Evolutionary conservation across 371 early-diverging fungal species (phyloP).

Genomic region (Mortierella sp.): DNA sequence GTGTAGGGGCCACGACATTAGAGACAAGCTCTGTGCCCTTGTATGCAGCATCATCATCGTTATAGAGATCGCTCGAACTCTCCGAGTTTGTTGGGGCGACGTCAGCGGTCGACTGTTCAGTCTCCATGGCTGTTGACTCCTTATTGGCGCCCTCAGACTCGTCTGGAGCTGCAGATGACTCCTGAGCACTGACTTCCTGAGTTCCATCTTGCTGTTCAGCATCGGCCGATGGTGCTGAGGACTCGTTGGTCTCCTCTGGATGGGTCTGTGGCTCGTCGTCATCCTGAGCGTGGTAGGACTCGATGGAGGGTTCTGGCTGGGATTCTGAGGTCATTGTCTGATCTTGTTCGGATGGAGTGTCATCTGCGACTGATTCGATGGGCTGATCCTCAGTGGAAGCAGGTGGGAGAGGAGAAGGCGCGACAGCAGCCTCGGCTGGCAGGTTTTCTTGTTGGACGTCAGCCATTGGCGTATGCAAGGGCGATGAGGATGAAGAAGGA

Average conservation of each 20-base stretch:
- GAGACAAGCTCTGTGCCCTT: slow-evolving; percentile 28
- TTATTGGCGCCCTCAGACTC: background rate
- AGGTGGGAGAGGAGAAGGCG: background rate
- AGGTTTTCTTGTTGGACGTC: no score
- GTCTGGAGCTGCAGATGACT: slow-evolving; percentile 1
- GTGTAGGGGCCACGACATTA: background rate
- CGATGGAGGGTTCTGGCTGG: no score
- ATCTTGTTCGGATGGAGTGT: no score
- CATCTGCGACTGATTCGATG: no score
- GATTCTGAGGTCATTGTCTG: no score
- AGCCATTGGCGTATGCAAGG: no score
- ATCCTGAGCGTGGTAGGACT: background rate
- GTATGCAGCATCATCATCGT: slow-evolving; percentile 24
- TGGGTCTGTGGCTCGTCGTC: slow-evolving; percentile 7
- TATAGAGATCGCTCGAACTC: background rate
- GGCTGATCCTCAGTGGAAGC: background rate
- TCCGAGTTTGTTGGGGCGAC: background rate
- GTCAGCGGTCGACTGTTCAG: slow-evolving; percentile 6
- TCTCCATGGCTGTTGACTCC: slow-evolving; percentile 20
- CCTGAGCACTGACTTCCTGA: background rate
- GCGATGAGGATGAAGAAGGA: no score
- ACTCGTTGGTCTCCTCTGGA: slow-evolving; percentile 10
- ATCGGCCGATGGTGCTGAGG: background rate
- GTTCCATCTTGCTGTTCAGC: background rate
- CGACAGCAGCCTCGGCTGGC: background rate